Evolutionary conservation across 768 basidiomycete genomes (phyloP).

Genomic region (Naganishia randhawae): DNA sequence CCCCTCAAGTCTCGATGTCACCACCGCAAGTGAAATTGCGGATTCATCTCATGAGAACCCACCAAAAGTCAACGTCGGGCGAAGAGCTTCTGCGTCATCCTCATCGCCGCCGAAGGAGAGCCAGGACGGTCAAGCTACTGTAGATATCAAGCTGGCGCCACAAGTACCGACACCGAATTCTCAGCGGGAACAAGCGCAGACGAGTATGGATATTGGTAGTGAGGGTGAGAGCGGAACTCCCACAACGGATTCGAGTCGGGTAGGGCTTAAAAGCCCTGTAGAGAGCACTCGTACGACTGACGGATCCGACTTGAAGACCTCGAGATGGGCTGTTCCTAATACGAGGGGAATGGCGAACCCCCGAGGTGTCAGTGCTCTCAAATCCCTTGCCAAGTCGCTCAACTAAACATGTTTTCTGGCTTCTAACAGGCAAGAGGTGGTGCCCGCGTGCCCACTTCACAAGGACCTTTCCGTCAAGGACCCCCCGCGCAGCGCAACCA

Average conservation of each 20-base stretch:
- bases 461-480: not conserved
- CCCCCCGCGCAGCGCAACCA: slow-evolving; percentile 10
- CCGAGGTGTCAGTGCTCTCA: not conserved
- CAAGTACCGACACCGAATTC: not conserved
- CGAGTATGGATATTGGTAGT: slow-evolving; percentile 5
- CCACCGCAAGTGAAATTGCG: slow-evolving; percentile 6
- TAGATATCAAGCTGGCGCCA: slow-evolving; percentile 4
- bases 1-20: not conserved
- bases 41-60: not conserved
- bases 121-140: not conserved
- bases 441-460: not conserved
- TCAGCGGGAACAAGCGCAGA: slow-evolving; percentile 2
- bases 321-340: not conserved
- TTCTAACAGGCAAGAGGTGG: slow-evolving; percentile 5
- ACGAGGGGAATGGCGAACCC: not conserved
- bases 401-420: not conserved
- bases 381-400: too few relatives aligned
- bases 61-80: slow-evolving; percentile 9
- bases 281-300: not conserved
- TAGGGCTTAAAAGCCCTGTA: not conserved
- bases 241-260: not conserved
- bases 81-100: not conserved
- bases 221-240: not conserved
- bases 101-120: not conserved
- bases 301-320: not conserved